These are phyloP conservation scores for Alternaria burnsii DNA, from an alignment of 2,329 filamentous ascomycete species.

Conservation along the genomic window DNA sequence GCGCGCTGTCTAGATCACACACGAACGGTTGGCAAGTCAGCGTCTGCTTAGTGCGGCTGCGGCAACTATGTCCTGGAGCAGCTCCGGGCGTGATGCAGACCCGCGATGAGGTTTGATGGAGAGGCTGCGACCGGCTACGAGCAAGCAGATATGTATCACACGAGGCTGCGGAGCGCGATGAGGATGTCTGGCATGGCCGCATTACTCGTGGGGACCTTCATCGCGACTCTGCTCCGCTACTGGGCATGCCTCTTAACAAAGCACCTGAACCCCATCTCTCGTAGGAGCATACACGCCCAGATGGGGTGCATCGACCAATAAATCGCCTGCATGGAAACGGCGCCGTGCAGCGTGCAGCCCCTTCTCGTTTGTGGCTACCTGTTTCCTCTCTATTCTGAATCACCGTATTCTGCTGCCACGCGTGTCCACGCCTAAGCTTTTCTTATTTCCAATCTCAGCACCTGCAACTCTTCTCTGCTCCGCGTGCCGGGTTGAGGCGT, in stretches of 20 bases:
- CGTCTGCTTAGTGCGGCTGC: constrained; percentile 38
- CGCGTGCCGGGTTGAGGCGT: constrained; percentile 27
- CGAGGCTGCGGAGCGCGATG: constrained; percentile 9
- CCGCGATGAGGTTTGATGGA: constrained; percentile 32
- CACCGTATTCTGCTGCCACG: background rate
- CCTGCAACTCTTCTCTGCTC: constrained; percentile 17
- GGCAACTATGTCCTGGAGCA: constrained; percentile 31
- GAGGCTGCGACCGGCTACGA: constrained; percentile 14
- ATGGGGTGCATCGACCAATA: constrained; percentile 21
- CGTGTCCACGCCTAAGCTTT: constrained; percentile 5
- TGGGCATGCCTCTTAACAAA: constrained; percentile 21
- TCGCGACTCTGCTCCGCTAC: constrained; percentile 15
- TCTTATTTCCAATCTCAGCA: constrained; percentile 14
- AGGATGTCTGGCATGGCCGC: constrained; percentile 3
- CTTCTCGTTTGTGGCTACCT: constrained; percentile 2
- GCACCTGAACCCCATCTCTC: constrained; percentile 26
- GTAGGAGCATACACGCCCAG: constrained; percentile 25
- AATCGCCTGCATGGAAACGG: constrained; percentile 16
- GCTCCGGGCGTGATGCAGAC: constrained; percentile 27
- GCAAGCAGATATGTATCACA: constrained; percentile 1
- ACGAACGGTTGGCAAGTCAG: constrained; percentile 33
- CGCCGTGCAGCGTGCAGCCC: constrained; percentile 20
- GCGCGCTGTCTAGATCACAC: constrained; percentile 30
- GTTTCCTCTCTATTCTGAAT: background rate
- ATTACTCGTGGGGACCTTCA: constrained; percentile 18